Base-by-base conservation (phyloP, 306 rosid species). In the Prunus mongolica region DNA sequence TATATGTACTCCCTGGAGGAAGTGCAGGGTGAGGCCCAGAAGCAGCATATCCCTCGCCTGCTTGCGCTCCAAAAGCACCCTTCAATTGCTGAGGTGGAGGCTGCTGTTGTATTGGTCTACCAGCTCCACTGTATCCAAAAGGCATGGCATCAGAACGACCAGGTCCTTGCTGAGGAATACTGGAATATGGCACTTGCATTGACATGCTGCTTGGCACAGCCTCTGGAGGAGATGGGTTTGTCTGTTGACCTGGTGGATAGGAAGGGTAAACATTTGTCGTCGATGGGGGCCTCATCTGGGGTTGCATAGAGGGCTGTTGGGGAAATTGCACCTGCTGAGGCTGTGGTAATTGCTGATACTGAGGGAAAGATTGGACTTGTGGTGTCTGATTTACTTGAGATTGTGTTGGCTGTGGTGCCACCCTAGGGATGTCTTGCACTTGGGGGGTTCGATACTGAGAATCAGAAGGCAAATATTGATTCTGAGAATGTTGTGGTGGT, bases 131-230 rank as follows among this genome's bases (percentile, higher is more conserved):
- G 63, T 96, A 91, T 69, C 98, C 99, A 74, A 88, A 95, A 18
- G 93, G 84, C 52, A 89, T 67, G 62, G 91, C 11, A 46, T 94
- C 97, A 12, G 79, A 70, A 2, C 89, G 93, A 79, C 86, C 83
- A 3, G 97, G 76, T 3, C 84, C 99, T 0, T 89, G 82, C 44
- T 86, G 95, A 14, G 96, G 90, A 79, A 89, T 84, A 65, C 86
- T 89, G 2, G 97, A 79, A 81, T 85, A 96, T 38, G 93, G 79
- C 83, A 89, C 79, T 79, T 93, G 99, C 99, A 96, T 91, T 12
- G 97, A 84, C 93, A 92, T 87, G 90, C 97, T 89, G 87, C 73
- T 96, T 20, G 97, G 90, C 45, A 80, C 79, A 60, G 89, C 65
- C 63, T 96, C 99, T 0, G 89, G 61, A n/a, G 91, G 86, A 69